Evolutionary conservation across 306 rosid genomes (phyloP).

Genomic region (Vicia villosa): DNA sequence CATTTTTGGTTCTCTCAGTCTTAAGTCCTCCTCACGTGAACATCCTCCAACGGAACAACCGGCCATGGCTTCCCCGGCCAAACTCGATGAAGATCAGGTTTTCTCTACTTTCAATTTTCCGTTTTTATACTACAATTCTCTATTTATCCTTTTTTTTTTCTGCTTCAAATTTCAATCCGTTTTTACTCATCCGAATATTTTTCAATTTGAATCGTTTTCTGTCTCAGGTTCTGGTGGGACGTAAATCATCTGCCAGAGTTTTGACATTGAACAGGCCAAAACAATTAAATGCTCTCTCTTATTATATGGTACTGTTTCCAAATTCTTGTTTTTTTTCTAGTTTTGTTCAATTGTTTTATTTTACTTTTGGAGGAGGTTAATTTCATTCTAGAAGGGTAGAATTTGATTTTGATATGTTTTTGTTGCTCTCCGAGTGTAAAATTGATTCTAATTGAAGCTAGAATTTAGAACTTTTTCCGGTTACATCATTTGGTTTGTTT

Average conservation of each 20-base stretch:
- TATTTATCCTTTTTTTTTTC: too few species aligned
- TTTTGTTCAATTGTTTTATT: slow-evolving; percentile 12
- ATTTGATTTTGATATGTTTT: too few species aligned
- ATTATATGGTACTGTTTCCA: slow-evolving; percentile 59
- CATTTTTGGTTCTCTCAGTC: too few species aligned
- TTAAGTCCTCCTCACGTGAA: neutral
- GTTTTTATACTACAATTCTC: neutral
- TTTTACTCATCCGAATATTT: neutral
- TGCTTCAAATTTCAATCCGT: neutral
- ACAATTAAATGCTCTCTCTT: slow-evolving; percentile 78
- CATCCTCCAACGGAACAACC: neutral
- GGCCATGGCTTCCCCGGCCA: neutral
- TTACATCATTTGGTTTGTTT: neutral
- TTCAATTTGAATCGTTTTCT: neutral
- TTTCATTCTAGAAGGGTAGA: neutral
- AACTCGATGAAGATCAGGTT: neutral
- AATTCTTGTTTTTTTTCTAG: neutral
- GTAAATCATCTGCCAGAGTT: slow-evolving; percentile 48
- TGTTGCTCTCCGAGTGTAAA: too few species aligned
- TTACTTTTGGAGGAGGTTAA: neutral
- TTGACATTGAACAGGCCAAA: slow-evolving; percentile 73
- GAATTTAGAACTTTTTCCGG: too few species aligned
- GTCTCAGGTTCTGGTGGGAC: slow-evolving; percentile 66
- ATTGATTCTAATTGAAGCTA: too few species aligned
- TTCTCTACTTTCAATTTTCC: neutral